Evolutionary conservation across 2,329 filamentous ascomycete species (phyloP).

Genomic region (Nannizzia gypsea): DNA sequence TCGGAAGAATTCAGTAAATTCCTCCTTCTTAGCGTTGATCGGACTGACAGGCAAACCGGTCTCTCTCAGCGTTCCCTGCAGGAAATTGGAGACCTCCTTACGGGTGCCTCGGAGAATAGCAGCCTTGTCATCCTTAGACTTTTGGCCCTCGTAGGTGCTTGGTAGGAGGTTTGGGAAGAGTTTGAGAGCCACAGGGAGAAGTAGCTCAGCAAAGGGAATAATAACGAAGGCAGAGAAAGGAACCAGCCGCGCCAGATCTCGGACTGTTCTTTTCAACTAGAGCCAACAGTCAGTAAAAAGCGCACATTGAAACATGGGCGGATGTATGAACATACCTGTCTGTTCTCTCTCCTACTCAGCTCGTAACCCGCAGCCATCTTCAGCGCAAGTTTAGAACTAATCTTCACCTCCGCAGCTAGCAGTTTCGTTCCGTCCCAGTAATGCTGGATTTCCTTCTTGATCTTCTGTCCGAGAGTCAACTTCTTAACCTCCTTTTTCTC

Average conservation of each 20-base stretch:
- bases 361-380: conserved; percentile 99
- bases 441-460: conserved; percentile 86
- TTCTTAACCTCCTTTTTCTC: conserved; percentile 67
- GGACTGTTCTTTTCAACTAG: conserved; percentile 73
- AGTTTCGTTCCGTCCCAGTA: conserved; percentile 99
- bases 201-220: conserved; percentile 86
- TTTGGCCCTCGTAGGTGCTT: conserved; percentile 90
- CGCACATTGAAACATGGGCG: neutral
- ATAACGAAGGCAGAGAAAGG: conserved; percentile 97
- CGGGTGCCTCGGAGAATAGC: conserved; percentile 68
- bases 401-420: conserved; percentile 79
- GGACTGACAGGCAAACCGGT: conserved; percentile 81
- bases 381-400: conserved; percentile 78
- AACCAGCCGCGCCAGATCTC: conserved; percentile 82
- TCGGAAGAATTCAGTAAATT: conserved; percentile 93
- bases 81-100: conserved; percentile 85
- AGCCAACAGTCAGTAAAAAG: conserved; percentile 8
- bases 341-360: conserved; percentile 80
- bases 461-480: conserved; percentile 75
- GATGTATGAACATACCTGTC: conserved; percentile 47
- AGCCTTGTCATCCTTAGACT: conserved; percentile 81
- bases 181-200: conserved; percentile 82
- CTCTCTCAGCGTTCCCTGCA: conserved; percentile 79
- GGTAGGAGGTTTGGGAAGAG: conserved; percentile 95
- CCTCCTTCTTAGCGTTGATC: conserved; percentile 76